phyloP scores from a whole-genome alignment of 2,329 filamentous ascomycete genomes.

The Stagonosporopsis cucurbitacearum region DNA sequence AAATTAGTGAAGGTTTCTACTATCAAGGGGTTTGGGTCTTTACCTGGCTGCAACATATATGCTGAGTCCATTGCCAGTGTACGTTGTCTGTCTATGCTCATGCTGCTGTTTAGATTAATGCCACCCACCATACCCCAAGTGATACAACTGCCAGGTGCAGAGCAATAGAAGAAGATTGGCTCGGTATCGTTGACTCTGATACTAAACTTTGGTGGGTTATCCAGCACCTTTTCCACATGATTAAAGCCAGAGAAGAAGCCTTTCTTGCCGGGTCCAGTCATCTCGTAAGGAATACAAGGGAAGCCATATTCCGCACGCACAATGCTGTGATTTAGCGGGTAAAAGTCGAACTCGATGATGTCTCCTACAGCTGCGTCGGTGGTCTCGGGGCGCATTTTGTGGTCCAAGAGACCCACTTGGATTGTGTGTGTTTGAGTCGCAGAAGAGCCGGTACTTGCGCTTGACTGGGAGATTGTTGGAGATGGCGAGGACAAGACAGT shows the following conservation, averaged over 20 bases:
- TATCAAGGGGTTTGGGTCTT: too few relatives aligned
- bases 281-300: conserved; percentile 51
- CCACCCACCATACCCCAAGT: conserved; percentile 75
- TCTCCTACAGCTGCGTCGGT: conserved; percentile 49
- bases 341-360: conserved; percentile 52
- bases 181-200: conserved; percentile 40
- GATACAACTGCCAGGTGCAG: conserved; percentile 69
- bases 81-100: conserved; percentile 33
- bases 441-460: conserved; percentile 23
- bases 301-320: conserved; percentile 50
- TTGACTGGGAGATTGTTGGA: conserved; percentile 1
- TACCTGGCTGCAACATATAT: conserved; percentile 41
- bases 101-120: conserved; percentile 64
- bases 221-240: conserved; percentile 31
- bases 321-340: conserved; percentile 52
- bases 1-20: neutral
- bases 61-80: conserved; percentile 30
- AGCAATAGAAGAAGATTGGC: conserved; percentile 50
- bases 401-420: conserved; percentile 46
- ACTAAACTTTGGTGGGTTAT: conserved; percentile 34
- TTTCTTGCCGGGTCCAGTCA: conserved; percentile 32
- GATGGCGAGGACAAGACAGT: neutral
- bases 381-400: conserved; percentile 49
- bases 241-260: conserved; percentile 44
- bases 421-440: conserved; percentile 41